Base-by-base conservation (phyloP, 139 green algal genomes). In the Spirogloea muscicola region DNA sequence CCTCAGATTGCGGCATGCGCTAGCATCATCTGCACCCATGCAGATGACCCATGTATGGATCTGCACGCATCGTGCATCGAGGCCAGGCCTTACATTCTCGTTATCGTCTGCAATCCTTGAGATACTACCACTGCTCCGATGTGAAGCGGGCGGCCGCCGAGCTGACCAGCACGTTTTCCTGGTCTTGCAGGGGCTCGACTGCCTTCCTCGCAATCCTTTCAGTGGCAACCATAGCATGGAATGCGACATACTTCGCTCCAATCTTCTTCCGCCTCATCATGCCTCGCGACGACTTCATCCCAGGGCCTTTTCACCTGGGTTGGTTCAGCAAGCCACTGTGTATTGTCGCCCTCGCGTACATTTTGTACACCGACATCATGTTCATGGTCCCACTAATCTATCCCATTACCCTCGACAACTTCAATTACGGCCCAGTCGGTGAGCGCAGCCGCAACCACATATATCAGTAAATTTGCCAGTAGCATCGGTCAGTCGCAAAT, bases 201-300 rank as follows among this genome's bases (percentile, higher is more conserved):
- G 46, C 46, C 21, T 55, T 55, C 46, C 21, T n/a, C 46, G 46
- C 46, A 31, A 55, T 55, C 46, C 21, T 21, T 21, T 55, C 46
- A 55, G 46, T 55, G 21, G n/a, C 46, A 21, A 55, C 46, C 21
- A 21, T 55, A 31, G 21, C 46, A 55, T 55, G 46, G 46, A 21
- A 31, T 21, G 46, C 21, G n/a, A 55, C 21, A 55, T 55, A 31
- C n/a, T 21, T 21, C 21, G 21, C n/a, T 21, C 46, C 46, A 21
- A 55, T 55, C n/a, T 55, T 55, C 46, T 55, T 55, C n/a, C 46
- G 46, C 46, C 46, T 55, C 21, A 55, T 21, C 21, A 55, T 55
- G 46, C 21, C 21, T 21, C 21, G n/a, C 46, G n/a, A 21, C n/a
- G 46, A 55, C 21, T 55, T 55, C 46, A 55, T n/a, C 21, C 46